phyloP scores from a whole-genome alignment of 1,284 basidiomycete genomes.

The Neolentinus lepideus region DNA sequence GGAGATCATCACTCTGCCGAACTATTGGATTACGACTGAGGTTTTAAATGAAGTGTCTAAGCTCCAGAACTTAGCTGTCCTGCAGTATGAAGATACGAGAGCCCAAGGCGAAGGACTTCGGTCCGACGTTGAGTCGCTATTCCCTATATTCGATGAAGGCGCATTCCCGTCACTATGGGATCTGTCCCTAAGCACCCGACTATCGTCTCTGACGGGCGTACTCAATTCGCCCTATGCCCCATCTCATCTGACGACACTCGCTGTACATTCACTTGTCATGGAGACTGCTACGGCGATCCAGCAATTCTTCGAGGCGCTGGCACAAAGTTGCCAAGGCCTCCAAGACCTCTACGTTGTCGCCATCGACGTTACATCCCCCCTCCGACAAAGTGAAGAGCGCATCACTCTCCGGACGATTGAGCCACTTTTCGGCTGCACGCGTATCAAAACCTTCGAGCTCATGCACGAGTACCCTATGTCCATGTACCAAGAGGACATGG shows the following conservation, averaged over 20 bases:
- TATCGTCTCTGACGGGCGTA: conserved; percentile 39
- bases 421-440: conserved; percentile 38
- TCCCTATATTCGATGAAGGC: conserved; percentile 34
- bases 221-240: conserved; percentile 38
- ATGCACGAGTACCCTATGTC: conserved; percentile 43
- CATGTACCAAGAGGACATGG: conserved; percentile 39
- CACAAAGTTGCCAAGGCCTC: conserved; percentile 39
- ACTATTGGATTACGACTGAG: conserved; percentile 38
- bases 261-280: conserved; percentile 36
- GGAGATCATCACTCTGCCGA: conserved; percentile 40
- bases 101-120: conserved; percentile 34
- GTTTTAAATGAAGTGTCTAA: conserved; percentile 39
- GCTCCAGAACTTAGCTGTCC: conserved; percentile 31
- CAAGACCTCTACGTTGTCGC: conserved; percentile 27
- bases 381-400: conserved; percentile 16
- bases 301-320: conserved; percentile 33
- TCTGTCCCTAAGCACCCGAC: conserved; percentile 35
- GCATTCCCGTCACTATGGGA: conserved; percentile 51
- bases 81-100: conserved; percentile 42
- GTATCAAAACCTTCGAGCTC: conserved; percentile 42
- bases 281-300: conserved; percentile 34
- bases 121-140: conserved; percentile 34
- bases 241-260: conserved; percentile 39
- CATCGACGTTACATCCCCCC: conserved; percentile 9
- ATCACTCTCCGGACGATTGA: conserved; percentile 40